Conservation (phyloP, 352 stramenopile species). For the Globisporangium alternatum region DNA sequence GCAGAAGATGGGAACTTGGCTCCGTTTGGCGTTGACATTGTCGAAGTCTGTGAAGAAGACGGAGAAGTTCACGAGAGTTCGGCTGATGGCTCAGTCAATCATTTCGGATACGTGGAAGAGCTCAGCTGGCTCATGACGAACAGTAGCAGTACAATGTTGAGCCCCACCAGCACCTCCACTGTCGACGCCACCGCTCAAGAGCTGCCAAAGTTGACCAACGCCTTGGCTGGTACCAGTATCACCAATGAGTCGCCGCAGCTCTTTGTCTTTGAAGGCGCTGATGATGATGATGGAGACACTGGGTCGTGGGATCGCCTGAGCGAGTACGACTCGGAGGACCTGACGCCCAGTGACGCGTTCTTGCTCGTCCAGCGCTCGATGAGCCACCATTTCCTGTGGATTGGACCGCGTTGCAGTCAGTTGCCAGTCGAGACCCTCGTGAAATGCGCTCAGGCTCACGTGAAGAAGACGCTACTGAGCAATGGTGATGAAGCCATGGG, state of each 20-base stretch:
- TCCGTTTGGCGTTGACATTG: conserved; percentile 3
- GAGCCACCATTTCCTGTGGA: conserved; percentile 35
- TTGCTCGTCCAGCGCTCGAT: conserved; percentile 24
- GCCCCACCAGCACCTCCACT: not conserved
- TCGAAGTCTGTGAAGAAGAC: not conserved
- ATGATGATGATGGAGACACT: conserved; percentile 1
- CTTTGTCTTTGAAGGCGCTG: conserved; percentile 35
- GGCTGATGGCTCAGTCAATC: conserved; percentile 10
- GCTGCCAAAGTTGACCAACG: not conserved
- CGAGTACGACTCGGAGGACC: conserved; percentile 65
- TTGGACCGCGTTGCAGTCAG: conserved; percentile 19
- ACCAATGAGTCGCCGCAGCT: conserved; percentile 20
- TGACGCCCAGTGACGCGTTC: conserved; percentile 31
- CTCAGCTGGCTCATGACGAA: conserved; percentile 27
- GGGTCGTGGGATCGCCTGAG: conserved; percentile 44
- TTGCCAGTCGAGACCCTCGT: conserved; percentile 19
- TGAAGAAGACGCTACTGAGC: not conserved
- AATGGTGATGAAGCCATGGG: not conserved
- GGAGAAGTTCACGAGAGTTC: not conserved
- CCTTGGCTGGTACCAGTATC: not conserved
- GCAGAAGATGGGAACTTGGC: not conserved
- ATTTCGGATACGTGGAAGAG: conserved; percentile 40
- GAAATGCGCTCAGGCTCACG: conserved; percentile 17
- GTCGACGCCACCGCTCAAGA: not conserved
- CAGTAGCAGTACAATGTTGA: not conserved